Evolutionary conservation across 169 alveolate genomes (phyloP).

Genomic region (Cryptosporidium canis): DNA sequence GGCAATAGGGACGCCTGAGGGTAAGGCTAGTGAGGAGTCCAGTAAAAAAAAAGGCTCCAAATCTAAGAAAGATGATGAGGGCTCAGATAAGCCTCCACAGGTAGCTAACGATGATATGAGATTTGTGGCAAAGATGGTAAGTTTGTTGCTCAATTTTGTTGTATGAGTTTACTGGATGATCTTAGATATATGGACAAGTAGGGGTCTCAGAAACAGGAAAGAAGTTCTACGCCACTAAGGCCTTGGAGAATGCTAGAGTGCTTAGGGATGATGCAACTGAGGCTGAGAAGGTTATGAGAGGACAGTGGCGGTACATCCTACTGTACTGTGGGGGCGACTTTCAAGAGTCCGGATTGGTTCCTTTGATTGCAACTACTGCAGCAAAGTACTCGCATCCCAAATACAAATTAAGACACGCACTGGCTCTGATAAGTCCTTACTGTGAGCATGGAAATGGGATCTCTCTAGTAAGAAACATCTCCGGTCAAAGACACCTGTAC

Average conservation of each 20-base stretch:
- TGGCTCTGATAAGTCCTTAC: slow-evolving; percentile 57
- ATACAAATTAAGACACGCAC: slow-evolving; percentile 39
- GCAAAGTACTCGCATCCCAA: slow-evolving; percentile 40
- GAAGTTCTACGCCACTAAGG: slow-evolving; percentile 35
- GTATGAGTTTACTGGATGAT: not conserved
- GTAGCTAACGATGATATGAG: slow-evolving; percentile 53
- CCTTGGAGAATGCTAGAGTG: slow-evolving; percentile 60
- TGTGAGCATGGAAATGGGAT: slow-evolving; percentile 62
- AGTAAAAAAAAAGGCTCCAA: not conserved
- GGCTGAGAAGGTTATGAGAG: slow-evolving; percentile 66
- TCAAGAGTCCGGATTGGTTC: slow-evolving; percentile 69
- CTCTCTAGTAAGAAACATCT: slow-evolving; percentile 10
- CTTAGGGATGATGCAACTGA: slow-evolving; percentile 60
- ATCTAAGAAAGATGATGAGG: not conserved
- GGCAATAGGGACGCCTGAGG: not conserved
- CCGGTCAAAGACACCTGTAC: slow-evolving; percentile 56
- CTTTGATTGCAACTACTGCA: slow-evolving; percentile 45
- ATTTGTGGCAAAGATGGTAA: slow-evolving; percentile 55
- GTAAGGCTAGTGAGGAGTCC: not conserved
- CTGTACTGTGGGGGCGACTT: slow-evolving; percentile 67
- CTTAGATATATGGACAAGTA: slow-evolving; percentile 12
- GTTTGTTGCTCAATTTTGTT: not conserved
- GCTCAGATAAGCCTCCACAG: slow-evolving; percentile 57
- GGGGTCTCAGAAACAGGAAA: slow-evolving; percentile 37
- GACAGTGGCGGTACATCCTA: slow-evolving; percentile 64